Evolutionary conservation across 2,329 filamentous ascomycete species (phyloP).

Genomic region (Thielaviopsis ethacetica): DNA sequence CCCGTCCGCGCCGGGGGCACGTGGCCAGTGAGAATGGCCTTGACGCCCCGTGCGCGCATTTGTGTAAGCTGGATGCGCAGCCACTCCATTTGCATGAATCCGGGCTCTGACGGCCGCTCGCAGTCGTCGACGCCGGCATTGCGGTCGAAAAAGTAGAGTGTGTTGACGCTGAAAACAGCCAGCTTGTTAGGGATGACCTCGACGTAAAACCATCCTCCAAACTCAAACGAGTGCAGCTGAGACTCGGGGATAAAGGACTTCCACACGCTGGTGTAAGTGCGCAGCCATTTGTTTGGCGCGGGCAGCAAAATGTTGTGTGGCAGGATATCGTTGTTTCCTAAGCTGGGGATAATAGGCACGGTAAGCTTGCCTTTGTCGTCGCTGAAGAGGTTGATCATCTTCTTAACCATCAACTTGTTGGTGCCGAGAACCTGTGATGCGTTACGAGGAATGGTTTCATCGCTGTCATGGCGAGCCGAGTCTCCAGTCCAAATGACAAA

Average conservation of each 20-base stretch:
- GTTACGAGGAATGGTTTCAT: slow-evolving; percentile 62
- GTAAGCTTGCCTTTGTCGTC: slow-evolving; percentile 38
- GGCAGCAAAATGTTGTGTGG: slow-evolving; percentile 84
- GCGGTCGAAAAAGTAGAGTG: slow-evolving; percentile 85
- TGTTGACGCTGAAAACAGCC: slow-evolving; percentile 88
- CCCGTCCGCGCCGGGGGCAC: slow-evolving; percentile 78
- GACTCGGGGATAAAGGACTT: slow-evolving; percentile 74
- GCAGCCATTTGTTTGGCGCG: slow-evolving; percentile 79
- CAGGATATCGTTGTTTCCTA: slow-evolving; percentile 95
- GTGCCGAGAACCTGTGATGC: slow-evolving; percentile 58
- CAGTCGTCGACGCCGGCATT: slow-evolving; percentile 93
- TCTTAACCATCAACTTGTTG: slow-evolving; percentile 60
- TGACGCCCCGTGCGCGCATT: slow-evolving; percentile 70
- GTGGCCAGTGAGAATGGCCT: slow-evolving; percentile 86
- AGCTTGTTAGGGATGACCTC: slow-evolving; percentile 79
- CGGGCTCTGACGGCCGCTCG: slow-evolving; percentile 59
- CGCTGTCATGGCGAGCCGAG: slow-evolving; percentile 76
- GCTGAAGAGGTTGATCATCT: slow-evolving; percentile 60
- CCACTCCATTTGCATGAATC: slow-evolving; percentile 94
- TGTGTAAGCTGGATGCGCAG: slow-evolving; percentile 74
- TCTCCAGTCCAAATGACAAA: slow-evolving; percentile 92
- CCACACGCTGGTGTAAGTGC: slow-evolving; percentile 66
- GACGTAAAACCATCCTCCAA: slow-evolving; percentile 86
- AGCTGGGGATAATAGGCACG: slow-evolving; percentile 73
- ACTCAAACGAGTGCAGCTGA: slow-evolving; percentile 78